Percentiles rank a stretch among this genome's conserved stretches.
Conservation (phyloP, 805 yeast genomes). For the Wickerhamiella lipophila region DNA sequence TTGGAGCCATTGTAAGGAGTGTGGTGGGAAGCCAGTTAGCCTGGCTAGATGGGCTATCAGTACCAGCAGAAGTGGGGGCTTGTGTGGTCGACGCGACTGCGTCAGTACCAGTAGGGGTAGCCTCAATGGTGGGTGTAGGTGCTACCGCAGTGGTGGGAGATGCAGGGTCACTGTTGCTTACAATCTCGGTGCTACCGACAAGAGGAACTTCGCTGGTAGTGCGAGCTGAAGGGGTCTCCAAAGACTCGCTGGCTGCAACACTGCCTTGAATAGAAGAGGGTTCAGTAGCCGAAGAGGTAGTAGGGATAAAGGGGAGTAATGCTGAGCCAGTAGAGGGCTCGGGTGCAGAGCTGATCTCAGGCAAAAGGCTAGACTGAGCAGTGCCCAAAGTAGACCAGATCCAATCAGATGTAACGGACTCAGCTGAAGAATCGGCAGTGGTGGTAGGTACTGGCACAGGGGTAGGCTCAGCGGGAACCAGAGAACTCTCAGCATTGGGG, state of each 20-base stretch:
- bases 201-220: background rate
- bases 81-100: background rate
- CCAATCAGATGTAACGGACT: slow-evolving; percentile 1
- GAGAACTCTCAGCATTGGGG: background rate
- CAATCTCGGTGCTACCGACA: background rate
- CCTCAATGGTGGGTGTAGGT: background rate
- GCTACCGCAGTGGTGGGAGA: background rate
- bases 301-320: slow-evolving; percentile 10
- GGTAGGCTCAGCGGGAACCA: background rate
- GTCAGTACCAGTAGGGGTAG: background rate
- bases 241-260: background rate
- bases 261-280: background rate
- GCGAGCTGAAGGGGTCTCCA: background rate
- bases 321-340: background rate
- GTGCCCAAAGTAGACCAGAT: slow-evolving; percentile 10
- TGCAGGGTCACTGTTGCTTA: background rate
- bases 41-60: background rate
- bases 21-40: slow-evolving; percentile 8
- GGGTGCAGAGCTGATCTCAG: background rate
- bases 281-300: background rate
- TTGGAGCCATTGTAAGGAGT: slow-evolving; percentile 8
- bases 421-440: background rate
- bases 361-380: background rate
- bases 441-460: background rate
- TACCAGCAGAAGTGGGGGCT: slow-evolving; percentile 4